phyloP scores from a whole-genome alignment of 2,329 filamentous ascomycete genomes.

The Aspergillus tamarii region DNA sequence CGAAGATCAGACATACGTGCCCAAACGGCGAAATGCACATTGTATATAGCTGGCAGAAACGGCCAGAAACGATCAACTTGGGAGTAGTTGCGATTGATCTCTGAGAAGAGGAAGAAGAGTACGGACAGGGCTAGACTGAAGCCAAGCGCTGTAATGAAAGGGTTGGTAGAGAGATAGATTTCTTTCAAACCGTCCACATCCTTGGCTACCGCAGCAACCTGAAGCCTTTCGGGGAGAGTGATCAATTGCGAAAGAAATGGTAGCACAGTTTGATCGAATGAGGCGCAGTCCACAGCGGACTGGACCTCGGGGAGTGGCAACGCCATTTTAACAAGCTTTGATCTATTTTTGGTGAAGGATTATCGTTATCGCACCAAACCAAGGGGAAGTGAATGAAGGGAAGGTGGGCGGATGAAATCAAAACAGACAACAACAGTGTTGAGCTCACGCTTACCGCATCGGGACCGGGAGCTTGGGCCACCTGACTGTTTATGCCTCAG shows the following conservation, averaged over 20 bases:
- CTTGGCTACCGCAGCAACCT: slow-evolving; percentile 62
- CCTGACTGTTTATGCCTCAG: neutral
- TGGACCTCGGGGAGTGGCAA: slow-evolving; percentile 67
- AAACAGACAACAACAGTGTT: slow-evolving; percentile 12
- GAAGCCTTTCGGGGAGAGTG: slow-evolving; percentile 67
- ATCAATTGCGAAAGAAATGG: slow-evolving; percentile 74
- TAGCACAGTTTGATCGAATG: slow-evolving; percentile 73
- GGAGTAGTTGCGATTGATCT: slow-evolving; percentile 93
- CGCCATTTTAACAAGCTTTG: slow-evolving; percentile 53
- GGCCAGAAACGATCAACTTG: slow-evolving; percentile 95
- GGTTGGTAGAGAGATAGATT: slow-evolving; percentile 84
- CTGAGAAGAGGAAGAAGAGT: slow-evolving; percentile 74
- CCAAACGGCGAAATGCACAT: slow-evolving; percentile 83
- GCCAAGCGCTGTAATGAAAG: slow-evolving; percentile 73
- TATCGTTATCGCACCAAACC: neutral
- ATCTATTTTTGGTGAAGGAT: neutral
- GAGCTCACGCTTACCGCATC: slow-evolving; percentile 8
- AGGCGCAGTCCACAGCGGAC: slow-evolving; percentile 72
- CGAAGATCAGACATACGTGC: slow-evolving; percentile 73
- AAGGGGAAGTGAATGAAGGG: neutral
- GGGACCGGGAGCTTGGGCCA: slow-evolving; percentile 4
- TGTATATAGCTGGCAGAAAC: slow-evolving; percentile 82
- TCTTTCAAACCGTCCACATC: slow-evolving; percentile 66
- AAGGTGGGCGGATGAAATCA: slow-evolving; percentile 6
- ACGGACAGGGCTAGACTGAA: slow-evolving; percentile 71